Conservation (phyloP, 345 rosid genomes). For the Syzygium grande region DNA sequence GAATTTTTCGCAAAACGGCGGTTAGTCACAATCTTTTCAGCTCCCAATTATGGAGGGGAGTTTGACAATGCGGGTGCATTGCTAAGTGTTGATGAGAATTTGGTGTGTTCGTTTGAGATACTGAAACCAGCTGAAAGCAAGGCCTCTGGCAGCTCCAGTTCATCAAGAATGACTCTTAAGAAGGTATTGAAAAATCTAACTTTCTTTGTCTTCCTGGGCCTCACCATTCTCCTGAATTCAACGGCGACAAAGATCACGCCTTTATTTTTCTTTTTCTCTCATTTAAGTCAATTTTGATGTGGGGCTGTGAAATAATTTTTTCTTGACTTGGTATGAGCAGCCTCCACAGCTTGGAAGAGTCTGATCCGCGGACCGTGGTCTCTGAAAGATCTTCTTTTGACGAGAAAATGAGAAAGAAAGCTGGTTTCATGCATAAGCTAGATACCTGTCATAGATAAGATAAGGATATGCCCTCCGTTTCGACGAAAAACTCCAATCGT, state of each 20-base stretch:
- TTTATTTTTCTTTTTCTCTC: not conserved
- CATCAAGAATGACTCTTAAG: constrained; percentile 27
- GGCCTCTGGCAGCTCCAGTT: constrained; percentile 29
- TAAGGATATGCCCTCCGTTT: not conserved
- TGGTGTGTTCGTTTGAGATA: constrained; percentile 92
- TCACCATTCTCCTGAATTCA: not conserved
- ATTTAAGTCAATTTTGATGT: not conserved
- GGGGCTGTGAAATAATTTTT: not conserved
- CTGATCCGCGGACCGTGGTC: not conserved
- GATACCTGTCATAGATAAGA: not conserved
- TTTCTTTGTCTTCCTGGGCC: not conserved
- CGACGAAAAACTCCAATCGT: not conserved
- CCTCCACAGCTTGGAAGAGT: constrained; percentile 2
- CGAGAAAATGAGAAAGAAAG: constrained; percentile 10
- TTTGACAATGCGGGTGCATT: constrained; percentile 95
- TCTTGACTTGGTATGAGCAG: not conserved
- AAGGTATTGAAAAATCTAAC: constrained; percentile 33
- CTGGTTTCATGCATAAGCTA: not conserved
- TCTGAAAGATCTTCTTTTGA: not conserved
- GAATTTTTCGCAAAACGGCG: constrained; percentile 87
- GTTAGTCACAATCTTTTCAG: constrained; percentile 92
- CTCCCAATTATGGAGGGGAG: constrained; percentile 99
- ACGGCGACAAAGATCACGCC: not conserved
- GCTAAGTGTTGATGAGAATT: constrained; percentile 61
- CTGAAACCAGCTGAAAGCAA: constrained; percentile 55